Base-by-base conservation (phyloP, 108 stramenopile species). In the Stephanodiscus triporus region DNA sequence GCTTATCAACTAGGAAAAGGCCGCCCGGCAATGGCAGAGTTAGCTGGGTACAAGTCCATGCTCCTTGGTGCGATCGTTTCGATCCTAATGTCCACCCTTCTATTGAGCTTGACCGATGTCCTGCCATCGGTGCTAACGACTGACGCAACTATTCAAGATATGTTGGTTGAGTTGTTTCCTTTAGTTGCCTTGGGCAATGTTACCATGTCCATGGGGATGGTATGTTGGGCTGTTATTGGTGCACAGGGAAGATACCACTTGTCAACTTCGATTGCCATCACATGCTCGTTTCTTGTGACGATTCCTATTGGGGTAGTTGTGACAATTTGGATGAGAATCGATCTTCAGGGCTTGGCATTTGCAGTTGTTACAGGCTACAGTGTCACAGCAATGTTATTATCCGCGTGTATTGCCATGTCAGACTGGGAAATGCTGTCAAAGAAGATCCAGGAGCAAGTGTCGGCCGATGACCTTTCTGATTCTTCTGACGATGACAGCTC, bases 141-240 rank as follows among this genome's bases (percentile, higher is more conserved):
- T 17, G 92, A 93, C 54, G 22, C 63, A n/a, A 80, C 85, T 34
- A 72, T 93, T 27, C 88, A 91, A 75, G 62, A 71, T 22, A 70
- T 93, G 63, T 61, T 89, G 57, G 72, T 75, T 49, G 66, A 82
- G 29, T 42, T 87, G 16, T 81, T 93, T n/a, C 87, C 81, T n/a
- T 37, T 87, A 45, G 63, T 90, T 6, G 89, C 87, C 17, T 55
- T 93, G 43, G 92, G 89, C 14, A 88, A 91, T 63, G 47, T 88
- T 6, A 66, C 85, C 20, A 87, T 91, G 87, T 32, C 84, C 5
- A 79, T 86, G 40, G 75, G 85, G 23, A 84, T 85, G 71, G 71
- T 87, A 13, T 80, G 68, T 19, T 91, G 90, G 90, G 76, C 73
- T n/a, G 45, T 91, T 50, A 56, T 91, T 59, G 90, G 90, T 14